A percentile compares a stretch with the other conserved stretches of the same genome.
Conservation (phyloP, 306 rosid species). For the Rosa rugosa region DNA sequence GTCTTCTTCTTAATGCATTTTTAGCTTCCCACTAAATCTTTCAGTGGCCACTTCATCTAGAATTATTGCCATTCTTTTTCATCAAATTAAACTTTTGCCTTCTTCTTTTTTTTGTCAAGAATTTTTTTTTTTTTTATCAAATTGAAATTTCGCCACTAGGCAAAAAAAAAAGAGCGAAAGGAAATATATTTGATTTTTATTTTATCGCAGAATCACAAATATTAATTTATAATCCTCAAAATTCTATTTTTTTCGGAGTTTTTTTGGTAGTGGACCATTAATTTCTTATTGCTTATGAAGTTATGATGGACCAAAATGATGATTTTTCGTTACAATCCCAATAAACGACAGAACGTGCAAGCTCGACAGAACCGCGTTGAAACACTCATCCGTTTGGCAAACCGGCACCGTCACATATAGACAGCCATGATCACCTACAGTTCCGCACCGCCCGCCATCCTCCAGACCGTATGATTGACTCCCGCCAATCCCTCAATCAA, state of each 20-base stretch:
- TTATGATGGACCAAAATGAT: neutral
- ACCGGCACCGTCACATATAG: neutral
- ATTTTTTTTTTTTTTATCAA: no score
- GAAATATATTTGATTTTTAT: no score
- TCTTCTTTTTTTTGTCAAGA: no score
- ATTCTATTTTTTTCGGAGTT: neutral
- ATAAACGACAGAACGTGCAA: constrained; percentile 22
- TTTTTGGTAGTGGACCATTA: neutral
- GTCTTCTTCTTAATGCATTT: neutral
- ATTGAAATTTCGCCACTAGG: no score
- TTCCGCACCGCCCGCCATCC: neutral
- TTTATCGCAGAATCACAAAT: neutral
- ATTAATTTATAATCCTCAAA: neutral
- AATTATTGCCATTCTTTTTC: neutral
- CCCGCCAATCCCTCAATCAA: neutral
- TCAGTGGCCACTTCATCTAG: neutral
- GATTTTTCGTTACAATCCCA: neutral
- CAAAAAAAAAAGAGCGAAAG: neutral
- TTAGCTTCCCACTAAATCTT: neutral
- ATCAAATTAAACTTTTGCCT: neutral
- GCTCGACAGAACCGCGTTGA: constrained; percentile 1
- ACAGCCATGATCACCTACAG: neutral
- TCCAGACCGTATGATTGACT: neutral
- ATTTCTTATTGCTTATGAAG: neutral
- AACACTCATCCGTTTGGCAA: neutral